Conservation (phyloP, 148 eudicot genomes). For the Gaultheria prostrata region DNA sequence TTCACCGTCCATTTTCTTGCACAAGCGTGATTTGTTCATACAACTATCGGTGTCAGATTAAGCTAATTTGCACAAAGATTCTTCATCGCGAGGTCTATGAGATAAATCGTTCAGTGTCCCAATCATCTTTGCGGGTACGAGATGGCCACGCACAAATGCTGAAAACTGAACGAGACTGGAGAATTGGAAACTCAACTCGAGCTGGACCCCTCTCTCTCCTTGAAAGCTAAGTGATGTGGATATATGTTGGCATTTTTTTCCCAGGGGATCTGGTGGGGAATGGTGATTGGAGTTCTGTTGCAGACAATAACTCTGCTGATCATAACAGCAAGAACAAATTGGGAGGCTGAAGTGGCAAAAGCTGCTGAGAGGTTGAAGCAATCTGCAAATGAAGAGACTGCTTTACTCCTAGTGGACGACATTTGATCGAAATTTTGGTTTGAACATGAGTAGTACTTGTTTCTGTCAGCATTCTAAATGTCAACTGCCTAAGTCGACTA, state of each 20-base stretch:
- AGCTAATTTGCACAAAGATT: background rate
- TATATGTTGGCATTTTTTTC: background rate
- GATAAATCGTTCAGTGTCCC: background rate
- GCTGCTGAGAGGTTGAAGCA: conserved; percentile 45
- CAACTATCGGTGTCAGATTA: background rate
- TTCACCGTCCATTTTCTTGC: background rate
- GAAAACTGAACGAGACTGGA: background rate
- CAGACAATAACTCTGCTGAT: conserved; percentile 46
- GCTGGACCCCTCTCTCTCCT: background rate
- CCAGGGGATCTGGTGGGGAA: conserved; percentile 72
- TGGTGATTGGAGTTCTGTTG: conserved; percentile 49
- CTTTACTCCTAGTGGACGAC: conserved; percentile 22
- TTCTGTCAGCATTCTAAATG: background rate
- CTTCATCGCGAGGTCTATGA: background rate
- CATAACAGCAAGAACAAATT: conserved; percentile 51
- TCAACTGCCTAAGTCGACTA: too few species aligned
- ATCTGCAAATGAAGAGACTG: conserved; percentile 41
- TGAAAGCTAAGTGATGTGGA: background rate
- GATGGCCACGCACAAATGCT: background rate
- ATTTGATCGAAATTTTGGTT: conserved; percentile 13
- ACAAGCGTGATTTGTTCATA: background rate
- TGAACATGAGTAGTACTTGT: background rate
- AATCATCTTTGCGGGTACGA: background rate
- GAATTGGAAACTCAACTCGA: background rate
- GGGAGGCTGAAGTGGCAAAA: conserved; percentile 50